phyloP scores from a whole-genome alignment of 371 early-diverging fungal genomes.

The Hamiltosporidium tvaerminnensis region DNA sequence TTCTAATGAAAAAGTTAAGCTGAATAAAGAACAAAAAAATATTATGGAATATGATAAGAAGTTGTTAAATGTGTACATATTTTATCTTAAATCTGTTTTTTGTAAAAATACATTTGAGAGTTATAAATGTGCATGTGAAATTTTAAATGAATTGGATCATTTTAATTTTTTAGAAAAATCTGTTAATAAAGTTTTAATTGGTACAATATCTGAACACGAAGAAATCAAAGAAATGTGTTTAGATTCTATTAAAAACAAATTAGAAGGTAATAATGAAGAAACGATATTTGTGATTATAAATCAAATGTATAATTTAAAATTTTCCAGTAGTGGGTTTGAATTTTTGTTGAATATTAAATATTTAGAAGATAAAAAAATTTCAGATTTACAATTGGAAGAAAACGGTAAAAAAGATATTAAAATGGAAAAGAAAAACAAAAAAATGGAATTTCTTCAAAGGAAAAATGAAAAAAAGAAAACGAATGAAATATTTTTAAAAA shows the following conservation, averaged over 20 bases:
- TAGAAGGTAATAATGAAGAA: conserved; percentile 18
- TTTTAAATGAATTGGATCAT: conserved; percentile 32
- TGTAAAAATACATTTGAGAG: not conserved
- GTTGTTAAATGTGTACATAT: conserved; percentile 20
- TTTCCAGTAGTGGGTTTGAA: conserved; percentile 9
- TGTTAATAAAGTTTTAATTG: conserved; percentile 23
- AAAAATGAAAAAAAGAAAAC: no score
- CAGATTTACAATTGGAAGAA: conserved; percentile 4
- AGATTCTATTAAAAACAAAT: conserved; percentile 13
- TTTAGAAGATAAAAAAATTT: conserved; percentile 10
- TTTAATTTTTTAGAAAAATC: conserved; percentile 32
- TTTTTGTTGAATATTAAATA: conserved; percentile 11
- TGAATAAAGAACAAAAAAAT: conserved; percentile 17
- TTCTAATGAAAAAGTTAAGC: conserved; percentile 19
- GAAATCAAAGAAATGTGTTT: conserved; percentile 11
- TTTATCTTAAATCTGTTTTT: conserved; percentile 18
- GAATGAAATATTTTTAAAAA: no score
- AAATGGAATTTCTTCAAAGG: conserved; percentile 6
- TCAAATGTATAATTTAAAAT: conserved; percentile 24
- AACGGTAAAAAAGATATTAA: conserved; percentile 5
- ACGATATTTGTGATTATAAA: conserved; percentile 21
- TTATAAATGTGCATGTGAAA: conserved; percentile 13
- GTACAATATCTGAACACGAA: conserved; percentile 5
- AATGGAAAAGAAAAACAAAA: not conserved
- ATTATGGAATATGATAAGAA: conserved; percentile 14